Percentiles rank a stretch among this genome's conserved stretches.
Evolutionary conservation across 2,329 filamentous ascomycete species (phyloP).

Genomic region (Penicillium verrucosum): DNA sequence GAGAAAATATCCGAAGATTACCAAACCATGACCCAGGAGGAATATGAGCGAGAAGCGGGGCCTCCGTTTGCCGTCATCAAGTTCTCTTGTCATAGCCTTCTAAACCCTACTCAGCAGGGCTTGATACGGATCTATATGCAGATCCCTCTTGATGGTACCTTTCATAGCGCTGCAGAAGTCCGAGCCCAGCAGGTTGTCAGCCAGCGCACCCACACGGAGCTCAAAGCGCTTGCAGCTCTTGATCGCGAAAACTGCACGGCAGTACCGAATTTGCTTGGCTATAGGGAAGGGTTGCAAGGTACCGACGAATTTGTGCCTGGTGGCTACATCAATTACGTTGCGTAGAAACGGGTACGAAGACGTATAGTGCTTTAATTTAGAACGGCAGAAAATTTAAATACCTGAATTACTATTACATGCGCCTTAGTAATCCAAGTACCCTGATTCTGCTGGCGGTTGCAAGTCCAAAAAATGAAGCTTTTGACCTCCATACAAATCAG

Average conservation of each 20-base stretch:
- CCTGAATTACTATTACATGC: no score
- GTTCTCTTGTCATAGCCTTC: background rate
- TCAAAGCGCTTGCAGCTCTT: background rate
- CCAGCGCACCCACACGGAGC: background rate
- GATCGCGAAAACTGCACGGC: background rate
- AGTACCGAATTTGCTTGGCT: background rate
- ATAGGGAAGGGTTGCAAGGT: background rate
- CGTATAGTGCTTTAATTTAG: no score
- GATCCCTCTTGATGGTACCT: background rate
- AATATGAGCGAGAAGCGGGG: background rate
- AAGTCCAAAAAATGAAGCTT: no score
- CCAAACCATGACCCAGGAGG: background rate
- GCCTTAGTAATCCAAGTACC: no score
- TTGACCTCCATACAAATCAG: no score
- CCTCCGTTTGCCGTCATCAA: background rate
- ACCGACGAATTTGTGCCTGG: background rate
- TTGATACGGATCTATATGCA: background rate
- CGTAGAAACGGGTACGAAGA: slow-evolving; percentile 1
- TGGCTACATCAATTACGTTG: background rate
- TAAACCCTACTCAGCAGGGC: background rate
- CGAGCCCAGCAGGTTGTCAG: background rate
- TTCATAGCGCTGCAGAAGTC: background rate
- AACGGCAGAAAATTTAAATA: no score
- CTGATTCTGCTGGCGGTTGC: no score
- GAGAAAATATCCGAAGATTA: background rate